These are phyloP conservation scores for Nepenthes gracilis DNA, from an alignment of 148 eudicot species.

Conservation along the genomic window DNA sequence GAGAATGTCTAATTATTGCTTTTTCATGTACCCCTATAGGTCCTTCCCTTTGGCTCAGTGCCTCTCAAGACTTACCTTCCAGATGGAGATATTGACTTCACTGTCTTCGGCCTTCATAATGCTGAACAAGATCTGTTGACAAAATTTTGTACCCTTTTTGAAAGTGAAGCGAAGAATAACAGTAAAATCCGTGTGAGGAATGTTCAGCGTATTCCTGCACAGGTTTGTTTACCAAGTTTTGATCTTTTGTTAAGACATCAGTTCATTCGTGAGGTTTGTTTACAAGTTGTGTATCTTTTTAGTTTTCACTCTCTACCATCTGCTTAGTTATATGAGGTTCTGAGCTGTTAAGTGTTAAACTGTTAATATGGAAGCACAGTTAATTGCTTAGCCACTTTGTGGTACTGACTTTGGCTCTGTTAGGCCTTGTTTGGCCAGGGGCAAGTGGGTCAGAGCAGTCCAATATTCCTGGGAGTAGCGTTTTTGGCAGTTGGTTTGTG, in stretches of 20 bases:
- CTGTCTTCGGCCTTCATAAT: slow-evolving; percentile 17
- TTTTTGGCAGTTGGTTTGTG: too few species aligned
- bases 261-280: background rate
- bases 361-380: background rate
- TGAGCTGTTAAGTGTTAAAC: background rate
- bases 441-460: too few species aligned
- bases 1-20: slow-evolving; percentile 5
- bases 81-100: slow-evolving; percentile 43
- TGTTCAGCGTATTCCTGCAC: slow-evolving; percentile 35
- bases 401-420: too few species aligned
- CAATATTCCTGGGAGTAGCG: too few species aligned
- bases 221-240: slow-evolving; percentile 23
- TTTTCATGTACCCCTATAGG: slow-evolving; percentile 17
- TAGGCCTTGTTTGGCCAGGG: too few species aligned
- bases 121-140: slow-evolving; percentile 17
- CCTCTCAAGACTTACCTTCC: slow-evolving; percentile 53
- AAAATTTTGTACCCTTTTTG: slow-evolving; percentile 20
- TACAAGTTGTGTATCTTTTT: background rate
- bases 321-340: background rate
- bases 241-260: slow-evolving; percentile 4
- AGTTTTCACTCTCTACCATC: background rate
- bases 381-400: too few species aligned
- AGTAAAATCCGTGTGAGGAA: slow-evolving; percentile 20
- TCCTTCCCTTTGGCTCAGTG: slow-evolving; percentile 41
- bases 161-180: slow-evolving; percentile 16